Percentiles rank a stretch among this genome's conserved stretches.
These are phyloP conservation scores for Plasmodium relictum DNA, from an alignment of 169 alveolate genomes.

Conservation along the genomic window DNA sequence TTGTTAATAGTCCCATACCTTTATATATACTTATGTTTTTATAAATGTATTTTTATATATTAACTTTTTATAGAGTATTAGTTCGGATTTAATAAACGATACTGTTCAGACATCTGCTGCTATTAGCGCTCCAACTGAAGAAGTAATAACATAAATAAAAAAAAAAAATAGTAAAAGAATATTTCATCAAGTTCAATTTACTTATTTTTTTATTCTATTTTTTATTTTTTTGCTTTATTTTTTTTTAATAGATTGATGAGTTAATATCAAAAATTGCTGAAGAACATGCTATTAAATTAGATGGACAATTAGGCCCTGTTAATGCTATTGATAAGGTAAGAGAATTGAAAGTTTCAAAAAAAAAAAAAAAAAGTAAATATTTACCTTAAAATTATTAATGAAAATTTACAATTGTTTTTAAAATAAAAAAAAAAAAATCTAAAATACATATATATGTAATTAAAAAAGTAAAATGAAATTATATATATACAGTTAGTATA, in stretches of 20 bases:
- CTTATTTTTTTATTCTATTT: background rate
- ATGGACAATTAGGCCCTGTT: conserved; percentile 70
- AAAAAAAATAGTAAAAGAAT: background rate
- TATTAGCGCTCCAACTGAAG: conserved; percentile 72
- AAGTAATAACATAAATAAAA: conserved; percentile 17
- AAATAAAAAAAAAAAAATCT: background rate
- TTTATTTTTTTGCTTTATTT: conserved; percentile 11
- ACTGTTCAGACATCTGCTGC: conserved; percentile 69
- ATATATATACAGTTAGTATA: too few relatives aligned
- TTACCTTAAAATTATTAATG: too few relatives aligned
- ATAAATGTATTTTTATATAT: background rate
- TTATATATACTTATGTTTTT: background rate
- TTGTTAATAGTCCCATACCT: background rate
- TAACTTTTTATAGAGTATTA: conserved; percentile 31
- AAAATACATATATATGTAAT: too few relatives aligned
- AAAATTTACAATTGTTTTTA: background rate
- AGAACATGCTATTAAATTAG: conserved; percentile 62
- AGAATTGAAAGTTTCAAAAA: background rate
- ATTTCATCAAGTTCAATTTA: background rate
- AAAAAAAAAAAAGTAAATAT: background rate
- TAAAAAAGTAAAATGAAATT: too few relatives aligned
- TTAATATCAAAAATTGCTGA: conserved; percentile 72
- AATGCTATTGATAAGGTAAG: conserved; percentile 51
- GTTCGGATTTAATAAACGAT: conserved; percentile 55
- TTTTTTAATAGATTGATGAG: conserved; percentile 38